These are phyloP conservation scores for Funneliformis geosporum DNA, from an alignment of 192 early-diverging fungal genomes.

Conservation along the genomic window DNA sequence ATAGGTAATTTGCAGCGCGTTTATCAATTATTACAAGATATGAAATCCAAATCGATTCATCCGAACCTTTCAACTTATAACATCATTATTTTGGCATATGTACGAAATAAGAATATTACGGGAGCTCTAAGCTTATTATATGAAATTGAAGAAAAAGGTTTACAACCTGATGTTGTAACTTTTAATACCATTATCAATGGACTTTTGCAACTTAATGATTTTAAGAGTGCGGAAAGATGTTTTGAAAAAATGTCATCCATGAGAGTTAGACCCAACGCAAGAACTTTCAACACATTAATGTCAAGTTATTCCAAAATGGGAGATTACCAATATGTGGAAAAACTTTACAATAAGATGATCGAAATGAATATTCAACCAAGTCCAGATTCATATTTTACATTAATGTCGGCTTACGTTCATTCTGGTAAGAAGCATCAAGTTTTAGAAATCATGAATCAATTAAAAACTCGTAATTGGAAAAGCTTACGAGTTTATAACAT, in stretches of 20 bases:
- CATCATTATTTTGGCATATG: constrained; percentile 14
- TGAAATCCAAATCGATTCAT: constrained; percentile 1
- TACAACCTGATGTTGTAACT: neutral
- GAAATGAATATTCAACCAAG: constrained; percentile 16
- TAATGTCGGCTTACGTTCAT: constrained; percentile 10
- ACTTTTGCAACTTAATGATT: constrained; percentile 4
- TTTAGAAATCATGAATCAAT: neutral
- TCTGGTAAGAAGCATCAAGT: neutral
- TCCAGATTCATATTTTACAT: constrained; percentile 18
- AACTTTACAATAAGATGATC: constrained; percentile 21
- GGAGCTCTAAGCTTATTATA: neutral
- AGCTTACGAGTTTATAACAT: constrained; percentile 19
- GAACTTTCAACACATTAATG: constrained; percentile 22
- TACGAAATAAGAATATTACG: neutral
- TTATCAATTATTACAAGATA: constrained; percentile 8
- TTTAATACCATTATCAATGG: constrained; percentile 25
- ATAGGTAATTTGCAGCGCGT: neutral
- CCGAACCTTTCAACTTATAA: constrained; percentile 8
- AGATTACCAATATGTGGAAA: neutral
- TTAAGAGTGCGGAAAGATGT: constrained; percentile 19
- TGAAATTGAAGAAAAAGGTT: constrained; percentile 9
- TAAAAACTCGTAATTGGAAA: neutral
- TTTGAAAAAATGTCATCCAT: constrained; percentile 3
- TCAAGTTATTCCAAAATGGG: neutral
- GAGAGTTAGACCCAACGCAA: constrained; percentile 8